Evolutionary conservation across 441 rosid species (phyloP), one percentile per base, ranked within the genome.

Genomic region (Viola pubescens): DNA sequence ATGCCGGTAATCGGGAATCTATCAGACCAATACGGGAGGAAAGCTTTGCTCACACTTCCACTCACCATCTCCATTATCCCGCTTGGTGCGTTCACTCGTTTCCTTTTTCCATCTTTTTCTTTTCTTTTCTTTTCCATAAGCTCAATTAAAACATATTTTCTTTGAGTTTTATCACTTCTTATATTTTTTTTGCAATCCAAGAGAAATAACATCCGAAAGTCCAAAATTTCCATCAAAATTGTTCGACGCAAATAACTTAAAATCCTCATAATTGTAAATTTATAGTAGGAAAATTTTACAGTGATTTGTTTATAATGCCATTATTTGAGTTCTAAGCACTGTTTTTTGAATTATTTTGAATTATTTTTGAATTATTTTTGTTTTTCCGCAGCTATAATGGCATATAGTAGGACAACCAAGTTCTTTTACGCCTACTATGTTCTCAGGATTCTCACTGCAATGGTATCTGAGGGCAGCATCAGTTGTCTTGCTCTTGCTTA

Each of bases 401-500:
- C 88, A 39, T 92, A 70, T 52, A 78, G 79, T 77, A 80, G 86
- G 65, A 77, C 80, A 41, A 82, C 86, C 66, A 65, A 60, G 5
- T 87, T 76, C 73, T 89, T 78, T 63, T 92, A 86, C 42, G 81
- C 82, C 3, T 92, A 75, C 67, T 92, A 76, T 45, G 75, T 69
- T 47, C 37, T 66, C 51, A 81, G 69, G 79, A 89, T 79, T 45
- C 69, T 89, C 65, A 83, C 85, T 19, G 77, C 75, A 44, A 82
- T 87, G 88, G 72, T 84, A 16, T 78, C 79, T 19, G 86, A 83
- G 61, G 81, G 84, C 62, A 73, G 83, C 69, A 64, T 86, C 55
- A 77, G 73, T 62, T 89, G 92, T 66, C 85, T 92, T 8, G 90
- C 98, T 34, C 80, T 73, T 68, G 97, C 98, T 49, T 92, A 89